Percentiles rank a stretch among this genome's conserved stretches.
phyloP scores from a whole-genome alignment of 257 asterid species.

The Thymus quinquecostatus region DNA sequence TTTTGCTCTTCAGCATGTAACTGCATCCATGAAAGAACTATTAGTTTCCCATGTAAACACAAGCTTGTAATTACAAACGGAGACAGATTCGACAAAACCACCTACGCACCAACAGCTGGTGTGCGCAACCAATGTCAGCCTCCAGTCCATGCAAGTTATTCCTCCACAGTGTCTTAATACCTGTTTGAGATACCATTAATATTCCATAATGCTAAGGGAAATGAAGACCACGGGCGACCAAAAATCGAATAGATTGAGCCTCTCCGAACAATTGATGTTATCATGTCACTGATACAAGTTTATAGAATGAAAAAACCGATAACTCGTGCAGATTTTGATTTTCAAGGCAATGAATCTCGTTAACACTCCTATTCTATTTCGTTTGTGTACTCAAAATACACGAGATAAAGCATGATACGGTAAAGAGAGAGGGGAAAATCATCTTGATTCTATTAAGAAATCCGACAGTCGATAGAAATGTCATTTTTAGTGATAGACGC shows the following conservation, averaged over 20 bases:
- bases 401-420: slow-evolving; percentile 9
- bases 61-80: slow-evolving; percentile 12
- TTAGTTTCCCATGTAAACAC: slow-evolving; percentile 8
- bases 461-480: slow-evolving; percentile 4
- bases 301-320: background rate
- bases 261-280: slow-evolving; percentile 19
- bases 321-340: background rate
- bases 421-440: background rate
- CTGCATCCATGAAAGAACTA: slow-evolving; percentile 55
- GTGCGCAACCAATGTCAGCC: slow-evolving; percentile 86
- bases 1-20: slow-evolving; percentile 73
- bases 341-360: no score
- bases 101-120: slow-evolving; percentile 68
- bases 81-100: slow-evolving; percentile 16
- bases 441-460: slow-evolving; percentile 6
- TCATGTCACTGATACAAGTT: slow-evolving; percentile 4
- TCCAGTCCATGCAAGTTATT: slow-evolving; percentile 69
- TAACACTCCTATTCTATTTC: no score
- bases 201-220: background rate
- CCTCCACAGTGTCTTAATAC: slow-evolving; percentile 74
- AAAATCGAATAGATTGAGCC: slow-evolving; percentile 2
- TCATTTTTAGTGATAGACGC: slow-evolving; percentile 6
- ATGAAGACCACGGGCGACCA: slow-evolving; percentile 16
- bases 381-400: slow-evolving; percentile 22
- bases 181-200: slow-evolving; percentile 45